A percentile compares a stretch with the other conserved stretches of the same genome.
These are phyloP conservation scores for Sorghum bicolor DNA, from an alignment of 176 grass and related monocot species.

Conservation along the genomic window DNA sequence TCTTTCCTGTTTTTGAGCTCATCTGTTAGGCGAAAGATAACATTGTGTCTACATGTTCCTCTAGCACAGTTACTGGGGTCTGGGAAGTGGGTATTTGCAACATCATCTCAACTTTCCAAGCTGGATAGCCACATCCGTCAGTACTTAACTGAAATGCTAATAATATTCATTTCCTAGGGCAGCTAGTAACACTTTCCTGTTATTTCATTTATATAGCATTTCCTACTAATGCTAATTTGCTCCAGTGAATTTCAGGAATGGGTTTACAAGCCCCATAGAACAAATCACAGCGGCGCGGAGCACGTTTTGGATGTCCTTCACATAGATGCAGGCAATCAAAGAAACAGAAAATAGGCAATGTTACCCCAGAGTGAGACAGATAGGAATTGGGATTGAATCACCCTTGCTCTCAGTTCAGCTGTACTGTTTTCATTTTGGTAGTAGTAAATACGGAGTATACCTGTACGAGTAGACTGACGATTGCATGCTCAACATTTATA, in stretches of 20 bases:
- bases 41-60: not conserved
- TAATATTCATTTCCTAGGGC: not conserved
- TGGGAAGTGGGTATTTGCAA: not conserved
- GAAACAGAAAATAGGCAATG: not conserved
- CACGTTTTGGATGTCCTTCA: not conserved
- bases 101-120: not conserved
- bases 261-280: not conserved
- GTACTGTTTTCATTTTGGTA: not conserved
- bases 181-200: not conserved
- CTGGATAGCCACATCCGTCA: not conserved
- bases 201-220: too few species aligned
- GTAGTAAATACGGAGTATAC: not conserved
- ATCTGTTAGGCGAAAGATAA: not conserved
- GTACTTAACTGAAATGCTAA: not conserved
- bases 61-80: not conserved
- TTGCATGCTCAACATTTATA: not conserved
- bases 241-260: slow-evolving; percentile 1
- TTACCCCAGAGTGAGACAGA: not conserved
- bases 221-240: not conserved
- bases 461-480: not conserved
- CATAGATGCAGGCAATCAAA: not conserved
- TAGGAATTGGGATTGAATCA: not conserved
- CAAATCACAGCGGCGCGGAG: not conserved
- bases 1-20: not conserved
- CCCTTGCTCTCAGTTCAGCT: not conserved